Evolutionary conservation across 2,329 filamentous ascomycete species (phyloP).

Genomic region (Alternaria arbusti): DNA sequence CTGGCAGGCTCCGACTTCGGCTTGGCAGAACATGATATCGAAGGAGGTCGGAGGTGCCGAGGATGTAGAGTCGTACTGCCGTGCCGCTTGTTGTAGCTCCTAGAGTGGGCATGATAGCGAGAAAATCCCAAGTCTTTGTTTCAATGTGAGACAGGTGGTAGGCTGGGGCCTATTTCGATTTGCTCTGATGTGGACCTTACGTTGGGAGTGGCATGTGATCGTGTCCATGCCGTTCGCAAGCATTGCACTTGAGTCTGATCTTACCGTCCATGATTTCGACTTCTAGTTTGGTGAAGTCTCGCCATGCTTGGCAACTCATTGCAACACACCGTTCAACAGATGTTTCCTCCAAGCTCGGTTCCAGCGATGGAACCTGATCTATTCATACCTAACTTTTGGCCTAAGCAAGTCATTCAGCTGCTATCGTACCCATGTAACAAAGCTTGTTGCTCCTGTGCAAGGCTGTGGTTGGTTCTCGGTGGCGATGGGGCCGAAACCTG

Average conservation of each 20-base stretch:
- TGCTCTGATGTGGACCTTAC: not conserved
- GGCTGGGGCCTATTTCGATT: not conserved
- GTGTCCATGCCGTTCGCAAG: not conserved
- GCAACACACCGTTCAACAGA: not conserved
- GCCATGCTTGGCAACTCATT: not conserved
- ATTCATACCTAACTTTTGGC: not conserved
- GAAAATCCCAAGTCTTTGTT: not conserved
- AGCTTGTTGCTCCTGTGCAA: constrained; percentile 12
- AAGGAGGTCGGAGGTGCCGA: not conserved
- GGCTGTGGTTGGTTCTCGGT: not conserved
- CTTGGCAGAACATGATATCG: not conserved
- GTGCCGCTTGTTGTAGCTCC: not conserved
- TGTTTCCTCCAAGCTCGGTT: not conserved
- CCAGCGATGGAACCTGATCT: not conserved
- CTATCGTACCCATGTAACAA: constrained; percentile 1
- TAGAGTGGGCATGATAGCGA: not conserved
- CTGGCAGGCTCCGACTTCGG: not conserved
- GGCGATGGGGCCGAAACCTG: not conserved
- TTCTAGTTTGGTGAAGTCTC: not conserved
- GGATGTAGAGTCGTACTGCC: not conserved
- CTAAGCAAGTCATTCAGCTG: constrained; percentile 8
- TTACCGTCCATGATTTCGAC: not conserved
- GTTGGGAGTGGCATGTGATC: not conserved
- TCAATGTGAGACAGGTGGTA: not conserved
- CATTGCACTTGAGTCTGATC: not conserved